Evolutionary conservation across 768 basidiomycete genomes (phyloP).

Genomic region (Leccinum boreale): DNA sequence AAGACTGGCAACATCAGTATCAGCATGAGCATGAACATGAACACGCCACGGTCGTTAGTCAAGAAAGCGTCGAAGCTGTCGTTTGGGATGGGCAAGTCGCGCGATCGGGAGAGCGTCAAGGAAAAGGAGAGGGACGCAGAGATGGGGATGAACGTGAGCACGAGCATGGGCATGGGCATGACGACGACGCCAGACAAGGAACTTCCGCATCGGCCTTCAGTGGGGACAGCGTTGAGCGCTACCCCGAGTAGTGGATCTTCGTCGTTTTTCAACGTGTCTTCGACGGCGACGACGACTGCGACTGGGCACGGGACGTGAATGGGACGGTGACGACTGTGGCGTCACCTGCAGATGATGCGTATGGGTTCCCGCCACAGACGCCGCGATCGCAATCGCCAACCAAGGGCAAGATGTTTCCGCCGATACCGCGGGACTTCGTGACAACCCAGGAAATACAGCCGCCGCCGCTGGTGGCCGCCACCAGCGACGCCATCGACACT

Average conservation of each 20-base stretch:
- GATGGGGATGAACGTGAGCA: not conserved
- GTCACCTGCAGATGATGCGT: constrained; percentile 24
- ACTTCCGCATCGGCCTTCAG: constrained; percentile 40
- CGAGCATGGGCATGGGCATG: too few relatives aligned
- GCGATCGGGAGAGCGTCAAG: constrained; percentile 42
- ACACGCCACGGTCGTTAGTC: constrained; percentile 50
- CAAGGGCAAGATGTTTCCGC: constrained; percentile 65
- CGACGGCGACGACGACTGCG: constrained; percentile 36
- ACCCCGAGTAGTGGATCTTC: constrained; percentile 76
- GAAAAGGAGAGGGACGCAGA: constrained; percentile 41
- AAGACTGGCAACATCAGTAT: constrained; percentile 9
- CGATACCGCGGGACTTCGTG: constrained; percentile 71
- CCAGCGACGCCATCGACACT: not conserved
- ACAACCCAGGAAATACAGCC: constrained; percentile 8
- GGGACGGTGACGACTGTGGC: constrained; percentile 18
- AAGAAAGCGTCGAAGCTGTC: constrained; percentile 80
- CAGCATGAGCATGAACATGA: not conserved
- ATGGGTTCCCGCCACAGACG: constrained; percentile 10
- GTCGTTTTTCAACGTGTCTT: constrained; percentile 81
- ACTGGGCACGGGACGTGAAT: constrained; percentile 16
- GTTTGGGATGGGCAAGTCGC: constrained; percentile 57
- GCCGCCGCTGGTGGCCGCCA: constrained; percentile 4
- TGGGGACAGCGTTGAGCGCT: constrained; percentile 49
- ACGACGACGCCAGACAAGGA: constrained; percentile 43
- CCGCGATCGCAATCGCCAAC: constrained; percentile 47